Conservation (phyloP, 2,329 filamentous ascomycete species). For the Epichloe typhina region DNA sequence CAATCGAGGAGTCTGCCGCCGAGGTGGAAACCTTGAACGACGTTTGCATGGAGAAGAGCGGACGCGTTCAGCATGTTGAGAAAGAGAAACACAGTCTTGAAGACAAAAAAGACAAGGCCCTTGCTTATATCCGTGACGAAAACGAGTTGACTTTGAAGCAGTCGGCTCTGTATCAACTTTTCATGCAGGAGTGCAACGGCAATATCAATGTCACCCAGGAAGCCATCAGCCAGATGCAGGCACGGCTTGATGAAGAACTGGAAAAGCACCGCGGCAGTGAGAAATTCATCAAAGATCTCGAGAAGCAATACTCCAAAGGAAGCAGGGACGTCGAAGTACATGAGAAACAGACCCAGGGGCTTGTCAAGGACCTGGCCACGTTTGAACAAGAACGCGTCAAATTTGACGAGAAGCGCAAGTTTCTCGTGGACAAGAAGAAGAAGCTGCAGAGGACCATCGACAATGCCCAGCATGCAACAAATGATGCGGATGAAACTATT, state of each 20-base stretch:
- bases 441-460: slow-evolving; percentile 84
- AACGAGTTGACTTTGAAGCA: slow-evolving; percentile 87
- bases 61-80: slow-evolving; percentile 90
- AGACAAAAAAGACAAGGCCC: slow-evolving; percentile 85
- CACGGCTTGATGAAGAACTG: slow-evolving; percentile 72
- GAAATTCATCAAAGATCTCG: slow-evolving; percentile 76
- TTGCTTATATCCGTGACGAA: slow-evolving; percentile 80
- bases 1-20: slow-evolving; percentile 83
- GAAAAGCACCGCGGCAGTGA: slow-evolving; percentile 87
- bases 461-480: slow-evolving; percentile 59
- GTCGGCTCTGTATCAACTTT: slow-evolving; percentile 84
- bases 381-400: slow-evolving; percentile 96
- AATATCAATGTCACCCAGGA: slow-evolving; percentile 83
- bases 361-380: slow-evolving; percentile 78
- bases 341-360: slow-evolving; percentile 65
- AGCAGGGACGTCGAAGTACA: slow-evolving; percentile 70
- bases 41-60: slow-evolving; percentile 87
- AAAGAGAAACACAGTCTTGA: slow-evolving; percentile 90
- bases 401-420: slow-evolving; percentile 95
- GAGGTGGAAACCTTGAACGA: slow-evolving; percentile 92
- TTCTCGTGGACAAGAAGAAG: slow-evolving; percentile 78
- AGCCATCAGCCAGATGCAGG: slow-evolving; percentile 80
- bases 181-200: slow-evolving; percentile 75
- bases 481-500: slow-evolving; percentile 65
- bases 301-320: slow-evolving; percentile 73